phyloP scores from a whole-genome alignment of 2,329 filamentous ascomycete species.

The Xylariaceae sp. region DNA sequence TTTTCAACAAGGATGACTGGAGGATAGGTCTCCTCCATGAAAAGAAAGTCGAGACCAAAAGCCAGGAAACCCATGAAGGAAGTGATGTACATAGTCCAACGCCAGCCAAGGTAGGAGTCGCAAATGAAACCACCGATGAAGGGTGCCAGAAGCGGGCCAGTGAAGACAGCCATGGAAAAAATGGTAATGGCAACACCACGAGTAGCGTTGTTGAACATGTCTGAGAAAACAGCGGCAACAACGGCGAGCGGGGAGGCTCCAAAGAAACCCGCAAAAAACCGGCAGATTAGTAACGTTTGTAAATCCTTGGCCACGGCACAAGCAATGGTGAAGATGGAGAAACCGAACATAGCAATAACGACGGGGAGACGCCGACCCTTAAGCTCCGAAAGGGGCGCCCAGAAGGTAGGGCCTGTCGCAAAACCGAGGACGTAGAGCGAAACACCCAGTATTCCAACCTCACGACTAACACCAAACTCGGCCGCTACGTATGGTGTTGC shows the following conservation, averaged over 20 bases:
- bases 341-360: conserved; percentile 68
- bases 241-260: conserved; percentile 72
- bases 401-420: conserved; percentile 67
- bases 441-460: conserved; percentile 69
- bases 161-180: conserved; percentile 68
- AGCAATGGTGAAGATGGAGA: conserved; percentile 71
- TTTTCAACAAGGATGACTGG: conserved; percentile 68
- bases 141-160: conserved; percentile 70
- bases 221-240: conserved; percentile 73
- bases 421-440: conserved; percentile 75
- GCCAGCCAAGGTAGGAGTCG: conserved; percentile 69
- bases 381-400: conserved; percentile 75
- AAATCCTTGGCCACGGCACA: conserved; percentile 71
- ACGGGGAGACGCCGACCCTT: conserved; percentile 69
- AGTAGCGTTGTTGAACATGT: conserved; percentile 71
- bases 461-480: conserved; percentile 64
- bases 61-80: conserved; percentile 68
- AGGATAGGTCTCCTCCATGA: conserved; percentile 73
- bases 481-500: conserved; percentile 63
- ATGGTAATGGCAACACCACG: conserved; percentile 64
- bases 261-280: conserved; percentile 77
- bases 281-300: conserved; percentile 71
- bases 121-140: conserved; percentile 73
- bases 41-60: conserved; percentile 64
- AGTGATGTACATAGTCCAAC: conserved; percentile 72